A percentile compares a stretch with the other conserved stretches of the same genome.
Conservation (phyloP, 2,329 filamentous ascomycete genomes). For the Diaporthe sp. region DNA sequence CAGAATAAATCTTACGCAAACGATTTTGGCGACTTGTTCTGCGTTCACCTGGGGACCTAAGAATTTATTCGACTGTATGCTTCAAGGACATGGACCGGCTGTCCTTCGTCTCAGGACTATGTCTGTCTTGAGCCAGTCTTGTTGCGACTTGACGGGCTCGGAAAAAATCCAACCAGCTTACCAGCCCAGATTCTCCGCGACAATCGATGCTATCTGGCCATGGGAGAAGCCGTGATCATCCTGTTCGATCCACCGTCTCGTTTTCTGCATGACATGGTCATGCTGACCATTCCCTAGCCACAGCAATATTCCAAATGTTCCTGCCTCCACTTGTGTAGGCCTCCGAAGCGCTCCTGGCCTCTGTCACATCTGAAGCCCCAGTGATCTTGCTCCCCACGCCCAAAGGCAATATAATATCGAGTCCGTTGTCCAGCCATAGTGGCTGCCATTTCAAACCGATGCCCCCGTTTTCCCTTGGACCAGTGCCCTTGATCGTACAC, state of each 20-base stretch:
- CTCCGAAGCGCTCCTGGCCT: not conserved
- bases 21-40: not conserved
- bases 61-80: no score
- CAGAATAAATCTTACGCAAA: not conserved
- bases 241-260: not conserved
- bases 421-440: slow-evolving; percentile 17
- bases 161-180: no score
- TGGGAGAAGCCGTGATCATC: not conserved
- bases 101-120: no score
- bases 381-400: not conserved
- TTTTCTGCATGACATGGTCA: not conserved
- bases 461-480: not conserved
- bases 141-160: no score
- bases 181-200: no score
- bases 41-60: not conserved
- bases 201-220: no score
- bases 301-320: slow-evolving; percentile 4
- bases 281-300: not conserved
- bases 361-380: not conserved
- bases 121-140: no score
- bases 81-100: no score
- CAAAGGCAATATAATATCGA: not conserved
- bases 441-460: not conserved
- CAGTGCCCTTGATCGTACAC: not conserved
- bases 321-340: not conserved